Base-by-base conservation (phyloP, 139 green algal genomes). In the Edaphochlamys debaryana region DNA sequence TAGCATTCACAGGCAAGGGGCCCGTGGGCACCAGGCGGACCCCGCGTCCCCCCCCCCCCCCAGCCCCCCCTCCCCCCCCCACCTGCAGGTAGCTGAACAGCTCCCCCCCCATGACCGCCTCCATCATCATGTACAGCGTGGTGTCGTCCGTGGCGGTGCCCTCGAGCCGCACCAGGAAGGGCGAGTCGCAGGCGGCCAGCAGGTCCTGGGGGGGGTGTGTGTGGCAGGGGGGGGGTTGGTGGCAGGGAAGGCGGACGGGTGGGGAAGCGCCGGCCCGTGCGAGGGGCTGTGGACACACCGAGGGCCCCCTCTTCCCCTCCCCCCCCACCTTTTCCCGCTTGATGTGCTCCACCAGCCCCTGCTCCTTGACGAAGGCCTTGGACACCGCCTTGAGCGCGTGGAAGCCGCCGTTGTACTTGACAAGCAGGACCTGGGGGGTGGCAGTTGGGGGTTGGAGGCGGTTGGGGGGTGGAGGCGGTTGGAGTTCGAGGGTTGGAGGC, bases 71-170 rank as follows among this genome's bases (percentile, higher is more conserved):
- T 54, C 11, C 48, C 48, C 48, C 48, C 48, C 48, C 48, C 15
- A 91, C 91, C 89, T 95, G 91, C 66, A 99, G 89, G 89, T 98
- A 96, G 9, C 90, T 93, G 88, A 99, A 99, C 17, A 99, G 89
- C 89, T 99, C 96, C 6, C 96, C 96, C 5, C 96, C 96, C 92
- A 97, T 93, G 60, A 97, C 92, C 4, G 86, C 87, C 79, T 98
- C 95, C 93, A 98, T 93, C 73, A 98, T 84, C 92, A 99, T 95
- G 91, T 98, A 98, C 41, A 95, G 72, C 40, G 81, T 91, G 30
- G 87, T 73, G 42, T 91, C 89, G 82, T 95, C 92, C 80, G 94
- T 86, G 86, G 93, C 93, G 29, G 90, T 90, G 38, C 92, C 85
- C 42, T 93, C 79, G 71, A 98, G 89, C 54, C 92, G 92, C 30